Percentiles rank a stretch among this genome's conserved stretches.
Evolutionary conservation across 2,329 filamentous ascomycete genomes (phyloP).

Genomic region (Penicillium freii): DNA sequence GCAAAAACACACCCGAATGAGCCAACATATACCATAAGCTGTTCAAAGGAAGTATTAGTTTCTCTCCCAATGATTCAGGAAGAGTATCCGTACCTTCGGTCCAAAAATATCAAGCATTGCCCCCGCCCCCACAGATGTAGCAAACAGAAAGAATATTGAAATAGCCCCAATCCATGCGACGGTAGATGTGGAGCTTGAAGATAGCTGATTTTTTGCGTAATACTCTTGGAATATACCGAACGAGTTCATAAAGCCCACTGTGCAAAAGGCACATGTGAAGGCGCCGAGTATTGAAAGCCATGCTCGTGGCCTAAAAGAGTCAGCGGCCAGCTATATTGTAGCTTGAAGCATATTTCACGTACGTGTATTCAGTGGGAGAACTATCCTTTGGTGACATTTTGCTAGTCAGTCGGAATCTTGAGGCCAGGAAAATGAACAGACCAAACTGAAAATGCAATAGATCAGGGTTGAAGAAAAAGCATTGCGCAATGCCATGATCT

Average conservation of each 20-base stretch:
- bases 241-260: slow-evolving; percentile 40
- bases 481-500: background rate
- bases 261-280: slow-evolving; percentile 35
- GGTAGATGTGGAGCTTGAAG: slow-evolving; percentile 27
- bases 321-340: background rate
- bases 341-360: slow-evolving; percentile 3
- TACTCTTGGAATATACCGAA: slow-evolving; percentile 40
- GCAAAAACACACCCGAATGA: slow-evolving; percentile 30
- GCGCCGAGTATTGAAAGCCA: slow-evolving; percentile 33
- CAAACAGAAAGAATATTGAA: slow-evolving; percentile 34
- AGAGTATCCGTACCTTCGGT: slow-evolving; percentile 22
- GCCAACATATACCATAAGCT: slow-evolving; percentile 32
- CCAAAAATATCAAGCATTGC: slow-evolving; percentile 34
- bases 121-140: slow-evolving; percentile 28
- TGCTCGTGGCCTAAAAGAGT: slow-evolving; percentile 23
- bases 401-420: background rate
- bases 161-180: slow-evolving; percentile 38
- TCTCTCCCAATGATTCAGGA: fast-evolving
- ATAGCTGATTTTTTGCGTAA: slow-evolving; percentile 29
- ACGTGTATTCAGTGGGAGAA: slow-evolving; percentile 26
- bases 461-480: background rate
- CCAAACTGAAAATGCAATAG: background rate
- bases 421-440: background rate
- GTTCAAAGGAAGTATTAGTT: background rate
- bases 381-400: background rate